Base-by-base conservation (phyloP, 768 basidiomycete genomes). In the Serendipita sp. region DNA sequence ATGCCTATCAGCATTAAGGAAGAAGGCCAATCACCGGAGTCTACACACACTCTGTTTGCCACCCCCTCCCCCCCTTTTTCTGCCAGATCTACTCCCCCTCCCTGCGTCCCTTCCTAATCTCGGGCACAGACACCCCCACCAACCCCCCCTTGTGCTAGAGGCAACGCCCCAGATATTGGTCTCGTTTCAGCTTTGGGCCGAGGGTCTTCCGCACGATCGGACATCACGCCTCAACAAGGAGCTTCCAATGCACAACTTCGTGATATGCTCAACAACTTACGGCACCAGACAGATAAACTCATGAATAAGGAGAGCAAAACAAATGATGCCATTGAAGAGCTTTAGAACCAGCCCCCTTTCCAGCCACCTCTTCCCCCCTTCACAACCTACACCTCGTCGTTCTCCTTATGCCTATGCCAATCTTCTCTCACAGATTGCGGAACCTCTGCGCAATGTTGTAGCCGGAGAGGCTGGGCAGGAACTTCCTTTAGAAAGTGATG, bases 281-380 rank as follows among this genome's bases (percentile, higher is more conserved):
- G 82, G 48, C 79, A 81, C 5, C 81, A 85, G 67, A 76, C 84
- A 4, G 75, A 76, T 10, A 80, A 79, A 6, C 71, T 95, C 18
- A 76, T 81, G 72, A 78, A 86, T 58, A 81, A 79, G 3, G 89
- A 94, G 72, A 68, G 72, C 0, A 74, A 79, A 0, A 80, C 85
- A 4, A 83, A 83, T 62, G 77, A 80, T 33, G 74, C 83, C 65
- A 72, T 92, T 40, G 81, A 86, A 64, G 80, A 84, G 31, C 74
- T 92, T 62, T 78, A 81, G 18, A 76, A 78, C 15, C 69, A 76
- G 34, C 77, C 79, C 23, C 73, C 63, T 3, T 29, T 65, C 36
- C 44, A 62, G 48, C n/a, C 63, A 53, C 76, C 78, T 4, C 79
- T 83, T 44, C 81, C 82, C 63, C 75, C 60, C 29, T 18, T 33